Base-by-base conservation (phyloP, 2,329 filamentous ascomycete species). In the Talaromyces sp. region DNA sequence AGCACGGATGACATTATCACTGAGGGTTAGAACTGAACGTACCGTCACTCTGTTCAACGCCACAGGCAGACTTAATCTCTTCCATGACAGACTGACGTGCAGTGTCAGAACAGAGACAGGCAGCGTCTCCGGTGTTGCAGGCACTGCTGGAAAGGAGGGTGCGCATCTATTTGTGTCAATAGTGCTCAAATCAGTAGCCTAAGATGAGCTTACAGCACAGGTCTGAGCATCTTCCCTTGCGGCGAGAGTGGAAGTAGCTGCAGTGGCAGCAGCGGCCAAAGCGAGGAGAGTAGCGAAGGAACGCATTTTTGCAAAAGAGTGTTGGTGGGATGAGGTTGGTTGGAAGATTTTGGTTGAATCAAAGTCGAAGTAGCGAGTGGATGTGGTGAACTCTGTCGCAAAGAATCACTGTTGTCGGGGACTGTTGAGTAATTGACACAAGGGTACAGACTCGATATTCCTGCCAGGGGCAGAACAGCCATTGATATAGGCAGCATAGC, bases 71-170 rank as follows among this genome's bases (percentile, higher is more conserved):
- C 9, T 62, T 62, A 43, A 66, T 66, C 60, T 66, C 64, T n/a
- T 58, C 22, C 52, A 66, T 50, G 37, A 66, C 52, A 3, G 64
- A 25, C 27, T 59, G 41, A 31, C 64, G 64, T 3, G 64, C 60
- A n/a, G 31, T 6, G 17, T 66, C 59, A 13, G 64, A 66, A 35
- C 64, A 66, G 27, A 66, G 64, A 45, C 64, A 66, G 43, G 64
- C 64, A 22, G 64, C 64, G 9, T 66, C 59, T 10, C 64, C 64
- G 11, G 64, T 66, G 50, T 66, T 66, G 64, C 64, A 66, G 13
- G 60, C 60, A 33, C 33, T 62, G 43, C 64, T 66, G 8, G 64
- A 59, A 8, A 66, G 60, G 5, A 66, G 35, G 3, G 64, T 66
- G 49, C 61, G 54, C 59, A 66, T 66, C 64, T 66, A 41, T 1